Base-by-base conservation (phyloP, 306 rosid species). In the Acacia melanoxylon region DNA sequence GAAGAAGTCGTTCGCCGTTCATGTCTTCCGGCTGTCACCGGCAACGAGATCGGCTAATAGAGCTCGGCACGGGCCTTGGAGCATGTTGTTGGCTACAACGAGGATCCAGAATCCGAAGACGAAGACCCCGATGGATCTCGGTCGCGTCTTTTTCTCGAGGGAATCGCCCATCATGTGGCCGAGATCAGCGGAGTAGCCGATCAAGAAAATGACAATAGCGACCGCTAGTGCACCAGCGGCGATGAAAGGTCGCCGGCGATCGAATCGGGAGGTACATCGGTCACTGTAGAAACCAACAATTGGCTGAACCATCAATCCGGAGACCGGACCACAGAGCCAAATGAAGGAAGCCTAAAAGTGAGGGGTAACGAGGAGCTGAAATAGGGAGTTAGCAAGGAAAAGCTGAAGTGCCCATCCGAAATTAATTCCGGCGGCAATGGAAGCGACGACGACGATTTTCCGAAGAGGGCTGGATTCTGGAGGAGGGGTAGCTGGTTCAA, bases 371-470 rank as follows among this genome's bases (percentile, higher is more conserved):
- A 93, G 90, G 2, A 88, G 87, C 78, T 95, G 98, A 1, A 95
- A 62, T 95, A 95, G 0, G 98, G 98, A 20, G 98, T 95, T 7
- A 95, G 67, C 0, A 95, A 77, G 0, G 98, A 93, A 3, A 3
- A 95, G 95, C 72, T 95, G 98, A 0, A 95, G 78, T 19, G 97
- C 98, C 98, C 98, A 95, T 0, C 97, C 98, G 66, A 93, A 95
- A 63, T 95, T 97, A 14, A 95, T 44, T 0, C 98, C 98, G 3
- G 98, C 95, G 0, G 98, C 98, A 5, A 95, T 95, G 10, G 98
- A 88, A 0, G 98, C 88, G 1, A 95, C 98, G 0, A 78, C 73
- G 16, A 90, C 83, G 62, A 95, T 83, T 44, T 89, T 89, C 0
- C 72, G 61, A 31, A 90, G 73, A 0, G 97, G 89, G 40, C 88